Percentiles rank a stretch among this genome's conserved stretches.
Conservation (phyloP, 2,329 filamentous ascomycete species). For the Paramyrothecium roridum region DNA sequence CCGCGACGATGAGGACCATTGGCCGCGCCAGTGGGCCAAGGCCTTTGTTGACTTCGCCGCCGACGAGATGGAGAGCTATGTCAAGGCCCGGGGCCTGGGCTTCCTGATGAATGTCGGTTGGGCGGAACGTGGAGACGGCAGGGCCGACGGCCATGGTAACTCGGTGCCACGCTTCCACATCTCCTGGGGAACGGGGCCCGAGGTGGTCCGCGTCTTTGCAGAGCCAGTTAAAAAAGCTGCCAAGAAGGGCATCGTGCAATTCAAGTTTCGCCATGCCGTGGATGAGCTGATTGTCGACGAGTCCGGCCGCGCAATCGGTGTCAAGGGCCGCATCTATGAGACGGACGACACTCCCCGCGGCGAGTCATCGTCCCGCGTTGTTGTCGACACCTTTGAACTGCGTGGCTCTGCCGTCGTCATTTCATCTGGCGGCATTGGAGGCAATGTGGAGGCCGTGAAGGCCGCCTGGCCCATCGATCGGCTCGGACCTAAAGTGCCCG, state of each 20-base stretch:
- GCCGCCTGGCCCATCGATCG: conserved; percentile 55
- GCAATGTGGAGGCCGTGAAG: conserved; percentile 58
- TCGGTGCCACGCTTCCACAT: conserved; percentile 62
- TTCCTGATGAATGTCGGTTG: conserved; percentile 56
- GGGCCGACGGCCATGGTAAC: conserved; percentile 57
- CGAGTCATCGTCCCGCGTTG: conserved; percentile 45
- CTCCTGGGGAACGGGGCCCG: conserved; percentile 59
- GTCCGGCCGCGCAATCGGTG: conserved; percentile 46
- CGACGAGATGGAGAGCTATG: conserved; percentile 56
- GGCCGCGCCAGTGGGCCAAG: conserved; percentile 60
- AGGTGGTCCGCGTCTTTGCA: conserved; percentile 54
- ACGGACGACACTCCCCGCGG: conserved; percentile 48
- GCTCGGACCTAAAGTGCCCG: conserved; percentile 52
- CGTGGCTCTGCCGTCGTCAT: conserved; percentile 50
- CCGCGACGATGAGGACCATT: conserved; percentile 51
- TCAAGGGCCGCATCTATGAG: conserved; percentile 51
- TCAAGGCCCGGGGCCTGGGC: conserved; percentile 48
- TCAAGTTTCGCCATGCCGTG: conserved; percentile 54
- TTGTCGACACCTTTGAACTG: conserved; percentile 50
- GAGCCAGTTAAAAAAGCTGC: conserved; percentile 53
- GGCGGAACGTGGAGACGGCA: conserved; percentile 58
- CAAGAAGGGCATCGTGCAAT: conserved; percentile 49
- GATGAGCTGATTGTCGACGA: conserved; percentile 54
- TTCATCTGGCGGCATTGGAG: conserved; percentile 57
- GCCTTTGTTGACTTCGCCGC: conserved; percentile 61